Conservation (phyloP, 768 basidiomycete species). For the Pleurotus ostreatus region DNA sequence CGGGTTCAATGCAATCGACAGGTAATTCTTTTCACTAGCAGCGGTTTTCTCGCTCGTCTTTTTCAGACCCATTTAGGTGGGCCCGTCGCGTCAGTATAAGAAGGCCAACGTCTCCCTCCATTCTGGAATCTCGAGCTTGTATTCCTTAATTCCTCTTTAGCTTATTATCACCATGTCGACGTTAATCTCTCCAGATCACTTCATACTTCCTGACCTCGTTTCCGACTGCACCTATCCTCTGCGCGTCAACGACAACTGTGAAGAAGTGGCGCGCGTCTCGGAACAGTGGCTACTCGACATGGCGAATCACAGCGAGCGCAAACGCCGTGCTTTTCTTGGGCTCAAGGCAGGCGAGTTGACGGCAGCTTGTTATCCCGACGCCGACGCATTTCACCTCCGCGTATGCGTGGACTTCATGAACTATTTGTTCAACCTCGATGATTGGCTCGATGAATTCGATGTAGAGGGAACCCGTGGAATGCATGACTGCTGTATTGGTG, state of each 20-base stretch:
- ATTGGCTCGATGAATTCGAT: constrained; percentile 13
- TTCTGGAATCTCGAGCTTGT: constrained; percentile 1
- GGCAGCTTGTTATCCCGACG: constrained; percentile 39
- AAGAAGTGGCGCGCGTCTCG: constrained; percentile 16
- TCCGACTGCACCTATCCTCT: constrained; percentile 21
- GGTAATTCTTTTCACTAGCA: not conserved
- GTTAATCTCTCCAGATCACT: constrained; percentile 4
- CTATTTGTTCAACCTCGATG: constrained; percentile 19
- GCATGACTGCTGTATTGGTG: constrained; percentile 8
- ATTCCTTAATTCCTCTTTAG: constrained; percentile 5
- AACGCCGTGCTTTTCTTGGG: constrained; percentile 24
- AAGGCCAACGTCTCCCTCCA: not conserved
- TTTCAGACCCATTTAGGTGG: not conserved
- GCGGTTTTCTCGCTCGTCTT: constrained; percentile 1
- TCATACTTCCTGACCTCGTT: constrained; percentile 25
- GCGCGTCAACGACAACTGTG: constrained; percentile 17
- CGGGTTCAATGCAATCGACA: not conserved
- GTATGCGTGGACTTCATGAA: constrained; percentile 44
- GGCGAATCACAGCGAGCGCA: constrained; percentile 12
- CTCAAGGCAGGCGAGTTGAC: constrained; percentile 40
- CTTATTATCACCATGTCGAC: not conserved
- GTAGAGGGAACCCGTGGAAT: constrained; percentile 12
- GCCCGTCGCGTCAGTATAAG: constrained; percentile 1
- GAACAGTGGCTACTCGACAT: constrained; percentile 18
- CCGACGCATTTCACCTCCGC: constrained; percentile 35